Percentiles rank a stretch among this genome's conserved stretches.
phyloP scores from a whole-genome alignment of 306 rosid genomes.

The Quercus mongolica region DNA sequence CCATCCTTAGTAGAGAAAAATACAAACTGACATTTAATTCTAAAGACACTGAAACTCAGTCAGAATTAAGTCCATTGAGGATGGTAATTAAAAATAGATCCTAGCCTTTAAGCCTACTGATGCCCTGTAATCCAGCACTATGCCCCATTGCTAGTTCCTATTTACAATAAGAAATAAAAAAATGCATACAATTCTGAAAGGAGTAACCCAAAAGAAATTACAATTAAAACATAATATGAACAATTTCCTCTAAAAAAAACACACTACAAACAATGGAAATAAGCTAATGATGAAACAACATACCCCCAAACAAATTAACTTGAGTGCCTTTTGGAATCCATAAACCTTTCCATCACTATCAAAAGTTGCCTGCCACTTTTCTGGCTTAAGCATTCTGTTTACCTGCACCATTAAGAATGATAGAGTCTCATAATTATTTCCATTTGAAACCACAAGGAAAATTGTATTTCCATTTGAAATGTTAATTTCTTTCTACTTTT shows the following conservation, averaged over 20 bases:
- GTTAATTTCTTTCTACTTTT: not conserved
- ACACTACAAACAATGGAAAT: not conserved
- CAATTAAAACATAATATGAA: not conserved
- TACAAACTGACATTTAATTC: not conserved
- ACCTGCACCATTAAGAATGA: conserved; percentile 47
- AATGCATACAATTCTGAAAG: not conserved
- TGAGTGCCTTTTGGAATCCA: conserved; percentile 83
- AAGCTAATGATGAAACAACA: conserved; percentile 20
- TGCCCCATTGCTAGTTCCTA: not conserved
- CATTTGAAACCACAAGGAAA: not conserved
- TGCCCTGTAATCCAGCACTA: not conserved
- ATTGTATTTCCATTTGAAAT: not conserved
- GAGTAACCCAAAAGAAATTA: not conserved
- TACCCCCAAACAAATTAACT: conserved; percentile 82
- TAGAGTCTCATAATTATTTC: not conserved
- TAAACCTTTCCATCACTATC: conserved; percentile 77
- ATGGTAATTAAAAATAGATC: not conserved
- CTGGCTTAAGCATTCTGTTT: conserved; percentile 84
- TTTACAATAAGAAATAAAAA: not conserved
- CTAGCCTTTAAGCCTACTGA: not conserved
- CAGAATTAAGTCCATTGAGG: not conserved
- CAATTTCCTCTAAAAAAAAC: too few species aligned
- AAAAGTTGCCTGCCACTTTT: conserved; percentile 77
- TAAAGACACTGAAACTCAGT: not conserved
- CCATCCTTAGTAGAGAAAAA: conserved; percentile 4